A percentile compares a stretch with the other conserved stretches of the same genome.
These are phyloP conservation scores for Solanum hybrid DNA, from an alignment of 305 asterid genomes.

Conservation along the genomic window DNA sequence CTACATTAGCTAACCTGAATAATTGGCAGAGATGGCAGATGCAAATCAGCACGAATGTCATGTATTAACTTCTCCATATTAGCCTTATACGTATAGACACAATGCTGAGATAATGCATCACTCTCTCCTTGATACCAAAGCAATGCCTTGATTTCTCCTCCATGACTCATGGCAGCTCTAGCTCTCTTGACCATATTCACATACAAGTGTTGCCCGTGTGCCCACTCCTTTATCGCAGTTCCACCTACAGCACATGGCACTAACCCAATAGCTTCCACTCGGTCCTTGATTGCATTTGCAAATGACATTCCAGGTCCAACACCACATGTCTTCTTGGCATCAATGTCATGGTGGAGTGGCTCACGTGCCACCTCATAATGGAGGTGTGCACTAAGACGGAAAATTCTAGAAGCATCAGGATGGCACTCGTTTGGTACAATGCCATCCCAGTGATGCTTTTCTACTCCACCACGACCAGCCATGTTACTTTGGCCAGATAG, in stretches of 20 bases:
- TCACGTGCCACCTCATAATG: constrained; percentile 67
- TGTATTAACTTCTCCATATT: constrained; percentile 45
- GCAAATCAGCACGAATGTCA: constrained; percentile 48
- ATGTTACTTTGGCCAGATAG: constrained; percentile 94
- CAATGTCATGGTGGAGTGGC: constrained; percentile 84
- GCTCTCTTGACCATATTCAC: constrained; percentile 66
- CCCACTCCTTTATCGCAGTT: constrained; percentile 86
- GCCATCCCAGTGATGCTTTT: constrained; percentile 58
- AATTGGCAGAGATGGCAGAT: constrained; percentile 39
- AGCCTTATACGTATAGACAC: constrained; percentile 47
- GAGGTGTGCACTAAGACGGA: constrained; percentile 54
- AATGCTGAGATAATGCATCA: constrained; percentile 47
- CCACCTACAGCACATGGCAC: constrained; percentile 96
- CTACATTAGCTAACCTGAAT: constrained; percentile 35
- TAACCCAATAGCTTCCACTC: constrained; percentile 43
- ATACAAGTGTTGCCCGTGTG: constrained; percentile 52
- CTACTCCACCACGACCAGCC: constrained; percentile 94
- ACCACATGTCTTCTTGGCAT: constrained; percentile 65
- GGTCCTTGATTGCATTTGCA: constrained; percentile 55
- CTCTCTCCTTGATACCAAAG: constrained; percentile 98
- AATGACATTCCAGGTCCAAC: constrained; percentile 90
- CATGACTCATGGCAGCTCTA: constrained; percentile 27
- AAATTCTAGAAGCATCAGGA: constrained; percentile 41
- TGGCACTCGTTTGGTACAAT: constrained; percentile 58
- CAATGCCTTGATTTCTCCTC: constrained; percentile 55